Conservation (phyloP, 2,329 filamentous ascomycete species). For the Hypoxylon sp. region DNA sequence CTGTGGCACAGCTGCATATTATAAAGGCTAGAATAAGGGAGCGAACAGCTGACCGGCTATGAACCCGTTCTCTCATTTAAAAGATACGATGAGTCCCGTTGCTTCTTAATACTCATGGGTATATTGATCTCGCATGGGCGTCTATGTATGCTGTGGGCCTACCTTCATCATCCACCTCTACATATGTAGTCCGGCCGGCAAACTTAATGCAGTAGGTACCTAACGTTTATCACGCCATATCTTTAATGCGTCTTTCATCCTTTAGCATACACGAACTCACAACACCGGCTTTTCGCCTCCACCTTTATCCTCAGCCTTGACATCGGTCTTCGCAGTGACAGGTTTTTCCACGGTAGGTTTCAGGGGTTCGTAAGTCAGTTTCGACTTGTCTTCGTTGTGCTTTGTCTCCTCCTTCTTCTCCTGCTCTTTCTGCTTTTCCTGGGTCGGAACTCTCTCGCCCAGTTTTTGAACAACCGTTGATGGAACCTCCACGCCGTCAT, state of each 20-base stretch:
- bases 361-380: slow-evolving; percentile 27
- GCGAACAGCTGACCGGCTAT: neutral
- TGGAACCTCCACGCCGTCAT: slow-evolving; percentile 25
- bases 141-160: neutral
- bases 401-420: slow-evolving; percentile 1
- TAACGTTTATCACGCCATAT: neutral
- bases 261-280: neutral
- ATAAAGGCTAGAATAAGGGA: too few species aligned
- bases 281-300: slow-evolving; percentile 16
- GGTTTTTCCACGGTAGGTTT: slow-evolving; percentile 22
- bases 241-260: neutral
- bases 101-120: slow-evolving; percentile 10
- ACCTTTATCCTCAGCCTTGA: slow-evolving; percentile 21
- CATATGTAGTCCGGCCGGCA: neutral
- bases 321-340: slow-evolving; percentile 9
- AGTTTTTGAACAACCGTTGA: slow-evolving; percentile 4
- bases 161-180: neutral
- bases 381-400: neutral
- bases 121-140: slow-evolving; percentile 8
- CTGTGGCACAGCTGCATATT: neutral
- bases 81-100: neutral
- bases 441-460: neutral
- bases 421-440: neutral
- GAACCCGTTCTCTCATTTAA: neutral
- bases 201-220: neutral